Evolutionary conservation across 495 filamentous ascomycete species (phyloP), one percentile per base, ranked within the genome.

Genomic region (Halenospora varia): DNA sequence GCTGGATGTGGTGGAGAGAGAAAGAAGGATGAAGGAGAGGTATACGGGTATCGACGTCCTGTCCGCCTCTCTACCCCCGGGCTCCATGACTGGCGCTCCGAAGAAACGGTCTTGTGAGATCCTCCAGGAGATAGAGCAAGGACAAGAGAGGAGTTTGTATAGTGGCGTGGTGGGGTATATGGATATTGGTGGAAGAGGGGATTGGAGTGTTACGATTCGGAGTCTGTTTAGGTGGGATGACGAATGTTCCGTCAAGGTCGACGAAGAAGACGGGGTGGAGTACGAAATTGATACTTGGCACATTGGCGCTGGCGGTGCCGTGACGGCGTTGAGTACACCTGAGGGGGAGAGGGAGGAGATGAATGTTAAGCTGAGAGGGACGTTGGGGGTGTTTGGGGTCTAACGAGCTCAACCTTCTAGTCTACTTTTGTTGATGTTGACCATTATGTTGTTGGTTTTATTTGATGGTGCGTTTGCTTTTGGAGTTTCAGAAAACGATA

Each of bases 21-120:
- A 18, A 10, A 45, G 19, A 11, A 68, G 71, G 10, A 68, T 69
- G 2, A 55, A 69, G 2, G 47, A 60, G n/a, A 48, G 48, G 45
- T 74, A 79, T 25, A 79, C 78, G 0, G 90, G 89, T 10, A 74
- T 94, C 48, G 87, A 92, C 26, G 87, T 91, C 20, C 77, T 97
- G 0, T 85, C 90, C 9, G 77, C 81, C 1, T 87, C 82, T 39
- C 75, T 98, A 2, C 94, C 93, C 0, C 92, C 94, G 0, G 94
- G 94, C 0, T 89, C 84, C 46, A 97, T 97, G 93, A 97, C 93
- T 2, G 93, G 93, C 15, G 93, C 93, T 4, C 93, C 93, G 0
- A 97, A 97, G 75, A 88, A 88, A 65, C 82, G 93, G 19, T 89
- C 84, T 39, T 96, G 93, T 67, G 83, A 96, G 78, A 78, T 97